These are phyloP conservation scores for Fusarium pseudoanthophilum DNA, from an alignment of 2,329 filamentous ascomycete species.

Conservation along the genomic window DNA sequence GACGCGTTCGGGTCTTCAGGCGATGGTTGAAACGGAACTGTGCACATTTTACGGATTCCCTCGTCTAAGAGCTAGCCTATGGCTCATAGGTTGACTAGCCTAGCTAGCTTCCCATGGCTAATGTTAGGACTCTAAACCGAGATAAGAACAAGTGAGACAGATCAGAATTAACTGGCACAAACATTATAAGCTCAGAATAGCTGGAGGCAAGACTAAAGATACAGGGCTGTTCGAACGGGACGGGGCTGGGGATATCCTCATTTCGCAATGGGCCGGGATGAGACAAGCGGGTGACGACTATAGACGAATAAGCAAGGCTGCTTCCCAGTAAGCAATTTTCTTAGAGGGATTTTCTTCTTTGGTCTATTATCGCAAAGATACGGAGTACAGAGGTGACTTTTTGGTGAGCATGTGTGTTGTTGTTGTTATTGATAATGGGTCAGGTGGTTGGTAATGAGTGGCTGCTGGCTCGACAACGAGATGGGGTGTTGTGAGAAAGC, in stretches of 20 bases:
- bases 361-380: conserved; percentile 2
- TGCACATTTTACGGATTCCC: neutral
- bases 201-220: conserved; percentile 1
- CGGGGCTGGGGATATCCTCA: conserved; percentile 40
- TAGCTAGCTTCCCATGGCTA: conserved; percentile 22
- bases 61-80: conserved; percentile 3
- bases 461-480: conserved; percentile 36
- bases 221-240: conserved; percentile 22
- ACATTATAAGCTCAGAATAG: conserved; percentile 1
- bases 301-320: conserved; percentile 7
- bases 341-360: conserved; percentile 27
- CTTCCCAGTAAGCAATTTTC: conserved; percentile 5
- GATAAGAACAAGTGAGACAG: conserved; percentile 19
- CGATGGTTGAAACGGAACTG: conserved; percentile 18
- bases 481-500: neutral
- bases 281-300: conserved; percentile 25
- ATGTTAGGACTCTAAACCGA: conserved; percentile 15
- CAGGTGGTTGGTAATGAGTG: conserved; percentile 10
- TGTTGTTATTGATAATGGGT: conserved; percentile 26
- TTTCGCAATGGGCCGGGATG: conserved; percentile 38
- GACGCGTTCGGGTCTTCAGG: conserved; percentile 4
- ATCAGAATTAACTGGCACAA: conserved; percentile 33
- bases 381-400: neutral
- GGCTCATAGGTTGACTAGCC: conserved; percentile 9
- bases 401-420: conserved; percentile 12